A percentile compares a stretch with the other conserved stretches of the same genome.
These are phyloP conservation scores for Bryoerythrophyllum caledonicum DNA, from an alignment of 225 moss, liverwort and hornwort genomes.

Conservation along the genomic window DNA sequence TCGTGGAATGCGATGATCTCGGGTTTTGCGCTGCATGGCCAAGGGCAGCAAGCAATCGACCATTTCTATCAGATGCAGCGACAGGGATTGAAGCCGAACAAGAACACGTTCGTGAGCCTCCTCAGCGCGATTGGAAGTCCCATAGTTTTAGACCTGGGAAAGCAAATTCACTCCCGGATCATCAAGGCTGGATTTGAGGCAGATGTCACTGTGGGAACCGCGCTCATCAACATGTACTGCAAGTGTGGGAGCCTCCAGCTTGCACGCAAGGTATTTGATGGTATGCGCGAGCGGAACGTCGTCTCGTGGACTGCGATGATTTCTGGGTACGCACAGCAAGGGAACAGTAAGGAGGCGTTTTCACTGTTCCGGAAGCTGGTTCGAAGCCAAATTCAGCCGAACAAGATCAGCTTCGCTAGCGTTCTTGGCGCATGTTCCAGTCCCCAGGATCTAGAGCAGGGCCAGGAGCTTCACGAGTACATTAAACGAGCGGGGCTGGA, in stretches of 20 bases:
- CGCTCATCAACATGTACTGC: conserved; percentile 55
- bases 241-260: conserved; percentile 56
- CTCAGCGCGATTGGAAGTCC: conserved; percentile 41
- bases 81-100: conserved; percentile 45
- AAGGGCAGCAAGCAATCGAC: conserved; percentile 52
- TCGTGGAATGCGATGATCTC: conserved; percentile 68
- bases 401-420: conserved; percentile 44
- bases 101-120: conserved; percentile 50
- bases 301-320: conserved; percentile 62
- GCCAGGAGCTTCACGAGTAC: conserved; percentile 36
- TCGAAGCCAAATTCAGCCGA: conserved; percentile 43
- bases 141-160: conserved; percentile 43
- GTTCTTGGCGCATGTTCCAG: conserved; percentile 52
- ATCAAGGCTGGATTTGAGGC: conserved; percentile 20
- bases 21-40: conserved; percentile 43
- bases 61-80: conserved; percentile 53
- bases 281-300: conserved; percentile 53
- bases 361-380: conserved; percentile 36
- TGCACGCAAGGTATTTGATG: conserved; percentile 51
- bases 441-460: conserved; percentile 42
- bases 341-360: conserved; percentile 43
- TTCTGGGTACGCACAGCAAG: conserved; percentile 50
- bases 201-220: conserved; percentile 40
- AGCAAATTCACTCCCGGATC: conserved; percentile 38
- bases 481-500: conserved; percentile 52